Conservation (phyloP, 192 early-diverging fungal species). For the Geranomyces variabilis region DNA sequence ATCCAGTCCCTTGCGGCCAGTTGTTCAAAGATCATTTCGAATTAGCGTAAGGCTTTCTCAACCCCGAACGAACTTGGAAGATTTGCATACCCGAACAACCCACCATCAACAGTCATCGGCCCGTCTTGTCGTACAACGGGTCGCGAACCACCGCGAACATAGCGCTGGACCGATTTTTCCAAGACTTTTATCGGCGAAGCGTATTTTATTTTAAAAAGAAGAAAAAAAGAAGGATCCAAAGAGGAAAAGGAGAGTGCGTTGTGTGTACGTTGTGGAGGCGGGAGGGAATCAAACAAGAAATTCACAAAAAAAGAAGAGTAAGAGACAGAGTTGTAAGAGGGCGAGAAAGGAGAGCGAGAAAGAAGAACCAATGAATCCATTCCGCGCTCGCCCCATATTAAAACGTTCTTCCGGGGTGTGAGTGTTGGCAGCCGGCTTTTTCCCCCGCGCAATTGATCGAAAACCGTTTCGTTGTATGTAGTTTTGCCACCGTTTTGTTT, state of each 20-base stretch:
- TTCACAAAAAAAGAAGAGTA: not conserved
- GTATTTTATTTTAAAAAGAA: not conserved
- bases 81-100: no score
- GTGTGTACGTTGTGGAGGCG: not conserved
- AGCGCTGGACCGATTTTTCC: no score
- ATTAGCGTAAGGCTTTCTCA: no score
- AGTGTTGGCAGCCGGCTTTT: not conserved
- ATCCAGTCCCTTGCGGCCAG: no score
- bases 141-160: no score
- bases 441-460: not conserved
- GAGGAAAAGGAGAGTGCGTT: not conserved
- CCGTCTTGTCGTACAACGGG: no score
- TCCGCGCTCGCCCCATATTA: no score
- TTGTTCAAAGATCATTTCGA: no score
- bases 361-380: not conserved
- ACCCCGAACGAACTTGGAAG: no score
- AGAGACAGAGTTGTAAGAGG: not conserved
- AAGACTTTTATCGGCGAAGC: no score
- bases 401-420: not conserved
- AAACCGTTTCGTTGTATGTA: not conserved
- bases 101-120: no score
- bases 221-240: not conserved
- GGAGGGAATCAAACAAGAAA: constrained; percentile 1
- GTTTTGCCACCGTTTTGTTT: not conserved
- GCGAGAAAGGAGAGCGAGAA: not conserved